phyloP scores from a whole-genome alignment of 164 flowering plant species.

The Magnolia sinica region DNA sequence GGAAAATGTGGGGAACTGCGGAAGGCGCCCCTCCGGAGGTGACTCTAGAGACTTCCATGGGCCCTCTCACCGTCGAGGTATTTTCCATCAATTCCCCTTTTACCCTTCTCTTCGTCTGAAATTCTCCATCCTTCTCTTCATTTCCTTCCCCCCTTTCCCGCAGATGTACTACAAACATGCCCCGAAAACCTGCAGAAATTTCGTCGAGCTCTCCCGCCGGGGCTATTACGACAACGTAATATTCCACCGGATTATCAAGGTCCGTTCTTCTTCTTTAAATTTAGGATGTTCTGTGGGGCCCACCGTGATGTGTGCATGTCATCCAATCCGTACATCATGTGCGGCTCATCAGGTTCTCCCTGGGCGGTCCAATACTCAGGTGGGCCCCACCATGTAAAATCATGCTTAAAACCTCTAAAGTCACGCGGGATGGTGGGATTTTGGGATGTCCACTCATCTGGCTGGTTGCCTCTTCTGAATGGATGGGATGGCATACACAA shows the following conservation, averaged over 20 bases:
- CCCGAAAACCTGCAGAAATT: conserved; percentile 88
- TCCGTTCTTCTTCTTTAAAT: conserved; percentile 12
- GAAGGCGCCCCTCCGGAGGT: conserved; percentile 92
- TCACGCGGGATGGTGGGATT: too few relatives aligned
- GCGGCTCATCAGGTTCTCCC: too few relatives aligned
- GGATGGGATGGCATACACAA: too few relatives aligned
- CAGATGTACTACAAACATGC: conserved; percentile 91
- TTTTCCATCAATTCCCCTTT: not conserved
- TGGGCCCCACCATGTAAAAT: too few relatives aligned
- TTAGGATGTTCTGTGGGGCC: not conserved
- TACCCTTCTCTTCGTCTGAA: not conserved
- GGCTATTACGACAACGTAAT: conserved; percentile 83
- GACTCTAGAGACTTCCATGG: conserved; percentile 93
- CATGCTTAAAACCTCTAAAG: too few relatives aligned
- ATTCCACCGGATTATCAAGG: conserved; percentile 92
- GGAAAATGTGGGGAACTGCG: conserved; percentile 57
- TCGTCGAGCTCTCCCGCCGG: conserved; percentile 81
- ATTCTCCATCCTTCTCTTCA: not conserved
- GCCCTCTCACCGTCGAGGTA: conserved; percentile 82
- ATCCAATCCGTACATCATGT: too few relatives aligned
- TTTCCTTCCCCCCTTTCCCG: not conserved
- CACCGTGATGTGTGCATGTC: too few relatives aligned
- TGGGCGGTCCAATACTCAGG: too few relatives aligned
- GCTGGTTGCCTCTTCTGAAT: too few relatives aligned
- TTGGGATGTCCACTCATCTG: too few relatives aligned